These are phyloP conservation scores for Cladorrhinum sp. DNA, from an alignment of 2,329 filamentous ascomycete genomes.

Conservation along the genomic window DNA sequence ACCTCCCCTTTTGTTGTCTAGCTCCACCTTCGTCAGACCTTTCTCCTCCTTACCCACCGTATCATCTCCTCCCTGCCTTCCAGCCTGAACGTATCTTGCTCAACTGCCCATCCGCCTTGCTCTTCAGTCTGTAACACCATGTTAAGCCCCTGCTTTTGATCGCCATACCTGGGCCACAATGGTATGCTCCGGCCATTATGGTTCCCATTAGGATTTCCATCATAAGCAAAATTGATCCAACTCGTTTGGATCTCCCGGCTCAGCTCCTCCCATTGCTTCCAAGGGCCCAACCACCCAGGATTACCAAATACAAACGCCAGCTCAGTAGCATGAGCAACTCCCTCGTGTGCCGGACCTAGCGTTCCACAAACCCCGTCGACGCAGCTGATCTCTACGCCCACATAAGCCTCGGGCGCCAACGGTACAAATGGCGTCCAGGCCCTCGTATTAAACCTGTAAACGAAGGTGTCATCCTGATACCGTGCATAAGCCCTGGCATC, in stretches of 20 bases:
- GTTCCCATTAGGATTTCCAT: conserved; percentile 13
- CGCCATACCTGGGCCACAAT: too few species aligned
- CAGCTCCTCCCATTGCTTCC: conserved; percentile 3
- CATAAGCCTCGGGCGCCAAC: neutral
- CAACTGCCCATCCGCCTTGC: neutral
- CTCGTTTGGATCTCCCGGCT: conserved; percentile 2
- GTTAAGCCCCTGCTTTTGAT: too few species aligned
- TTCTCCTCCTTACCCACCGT: conserved; percentile 13
- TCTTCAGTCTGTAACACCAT: too few species aligned
- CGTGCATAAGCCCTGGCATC: conserved; percentile 8
- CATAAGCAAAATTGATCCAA: conserved; percentile 16
- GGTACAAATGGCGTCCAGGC: conserved; percentile 6
- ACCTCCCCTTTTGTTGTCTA: too few species aligned
- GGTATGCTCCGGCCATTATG: neutral
- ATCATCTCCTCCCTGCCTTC: conserved; percentile 15
- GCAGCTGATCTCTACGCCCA: neutral
- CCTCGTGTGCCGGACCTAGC: conserved; percentile 7
- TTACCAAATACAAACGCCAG: conserved; percentile 17
- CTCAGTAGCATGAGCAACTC: conserved; percentile 15
- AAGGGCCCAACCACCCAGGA: conserved; percentile 13
- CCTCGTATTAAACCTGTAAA: conserved; percentile 15
- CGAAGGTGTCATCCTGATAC: conserved; percentile 6
- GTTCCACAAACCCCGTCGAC: neutral
- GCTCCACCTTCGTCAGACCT: conserved; percentile 10
- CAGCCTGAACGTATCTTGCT: conserved; percentile 9